phyloP scores from a whole-genome alignment of 352 stramenopile species.

The Phytophthora pinifolia region DNA sequence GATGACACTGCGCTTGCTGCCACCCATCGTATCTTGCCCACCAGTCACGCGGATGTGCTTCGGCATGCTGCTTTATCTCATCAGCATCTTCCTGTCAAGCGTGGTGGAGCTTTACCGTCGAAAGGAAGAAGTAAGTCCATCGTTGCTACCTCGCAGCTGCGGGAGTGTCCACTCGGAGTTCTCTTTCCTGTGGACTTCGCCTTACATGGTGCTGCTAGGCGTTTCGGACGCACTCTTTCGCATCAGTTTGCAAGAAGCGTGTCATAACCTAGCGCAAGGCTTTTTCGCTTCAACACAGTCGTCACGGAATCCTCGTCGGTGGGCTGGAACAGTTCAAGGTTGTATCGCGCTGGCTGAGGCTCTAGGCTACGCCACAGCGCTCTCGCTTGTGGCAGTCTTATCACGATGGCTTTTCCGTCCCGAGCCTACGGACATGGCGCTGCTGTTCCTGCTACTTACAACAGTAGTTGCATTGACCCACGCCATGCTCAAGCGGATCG shows the following conservation, averaged over 20 bases:
- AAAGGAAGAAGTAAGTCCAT: slow-evolving; percentile 24
- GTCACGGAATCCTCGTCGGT: slow-evolving; percentile 24
- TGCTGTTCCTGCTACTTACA: slow-evolving; percentile 66
- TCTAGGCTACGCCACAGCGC: slow-evolving; percentile 51
- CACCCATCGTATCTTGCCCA: slow-evolving; percentile 17
- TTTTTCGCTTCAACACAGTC: slow-evolving; percentile 9
- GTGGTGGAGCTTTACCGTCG: slow-evolving; percentile 80
- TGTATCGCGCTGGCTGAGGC: slow-evolving; percentile 53
- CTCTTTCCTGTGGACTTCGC: slow-evolving; percentile 51
- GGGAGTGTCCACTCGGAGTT: slow-evolving; percentile 44
- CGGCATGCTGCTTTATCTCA: slow-evolving; percentile 53
- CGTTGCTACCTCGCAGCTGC: slow-evolving; percentile 21
- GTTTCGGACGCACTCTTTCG: slow-evolving; percentile 64
- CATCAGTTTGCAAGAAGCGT: slow-evolving; percentile 57
- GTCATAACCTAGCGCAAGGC: slow-evolving; percentile 36
- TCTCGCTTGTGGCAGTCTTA: slow-evolving; percentile 51
- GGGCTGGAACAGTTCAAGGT: slow-evolving; percentile 48
- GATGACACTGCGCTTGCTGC: slow-evolving; percentile 5
- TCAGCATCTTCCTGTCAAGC: slow-evolving; percentile 69
- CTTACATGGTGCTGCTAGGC: slow-evolving; percentile 56
- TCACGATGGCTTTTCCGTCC: slow-evolving; percentile 63
- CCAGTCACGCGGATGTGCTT: slow-evolving; percentile 46
- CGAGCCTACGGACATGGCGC: slow-evolving; percentile 54
- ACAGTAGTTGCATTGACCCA: slow-evolving; percentile 57
- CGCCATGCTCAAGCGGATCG: slow-evolving; percentile 42